These are phyloP conservation scores for Solanum hybrid DNA, from an alignment of 305 asterid genomes.

Conservation along the genomic window DNA sequence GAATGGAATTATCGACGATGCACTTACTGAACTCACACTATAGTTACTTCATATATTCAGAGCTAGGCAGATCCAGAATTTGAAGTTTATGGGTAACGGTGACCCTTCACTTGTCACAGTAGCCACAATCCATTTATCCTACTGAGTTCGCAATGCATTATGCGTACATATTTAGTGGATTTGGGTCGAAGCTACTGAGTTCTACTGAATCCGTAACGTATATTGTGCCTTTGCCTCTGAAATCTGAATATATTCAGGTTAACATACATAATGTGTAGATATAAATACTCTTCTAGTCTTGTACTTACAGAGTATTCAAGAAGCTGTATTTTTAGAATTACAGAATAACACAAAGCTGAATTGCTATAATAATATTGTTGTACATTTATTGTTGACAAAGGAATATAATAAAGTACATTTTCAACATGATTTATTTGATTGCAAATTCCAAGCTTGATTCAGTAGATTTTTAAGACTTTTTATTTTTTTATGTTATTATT, in stretches of 20 bases:
- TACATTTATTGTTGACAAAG: not conserved
- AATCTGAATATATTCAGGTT: not conserved
- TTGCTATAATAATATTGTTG: not conserved
- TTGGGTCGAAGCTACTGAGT: not conserved
- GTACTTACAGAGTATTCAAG: not conserved
- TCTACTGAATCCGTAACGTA: not conserved
- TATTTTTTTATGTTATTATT: not conserved
- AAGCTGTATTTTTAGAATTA: not conserved
- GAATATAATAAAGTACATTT: not conserved
- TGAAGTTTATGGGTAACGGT: not conserved
- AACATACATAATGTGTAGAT: not conserved
- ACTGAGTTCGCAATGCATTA: not conserved
- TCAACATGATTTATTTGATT: not conserved
- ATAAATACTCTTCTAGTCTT: not conserved
- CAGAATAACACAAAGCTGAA: not conserved
- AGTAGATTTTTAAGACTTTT: not conserved
- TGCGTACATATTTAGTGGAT: not conserved
- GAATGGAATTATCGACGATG: slow-evolving; percentile 38
- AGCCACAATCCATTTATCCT: not conserved
- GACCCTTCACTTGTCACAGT: not conserved
- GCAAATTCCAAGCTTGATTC: not conserved
- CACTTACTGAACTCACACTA: slow-evolving; percentile 17
- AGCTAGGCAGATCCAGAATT: not conserved
- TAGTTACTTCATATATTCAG: not conserved
- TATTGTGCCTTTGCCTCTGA: not conserved